Evolutionary conservation across 345 rosid genomes (phyloP).

Genomic region (Salix viminalis): DNA sequence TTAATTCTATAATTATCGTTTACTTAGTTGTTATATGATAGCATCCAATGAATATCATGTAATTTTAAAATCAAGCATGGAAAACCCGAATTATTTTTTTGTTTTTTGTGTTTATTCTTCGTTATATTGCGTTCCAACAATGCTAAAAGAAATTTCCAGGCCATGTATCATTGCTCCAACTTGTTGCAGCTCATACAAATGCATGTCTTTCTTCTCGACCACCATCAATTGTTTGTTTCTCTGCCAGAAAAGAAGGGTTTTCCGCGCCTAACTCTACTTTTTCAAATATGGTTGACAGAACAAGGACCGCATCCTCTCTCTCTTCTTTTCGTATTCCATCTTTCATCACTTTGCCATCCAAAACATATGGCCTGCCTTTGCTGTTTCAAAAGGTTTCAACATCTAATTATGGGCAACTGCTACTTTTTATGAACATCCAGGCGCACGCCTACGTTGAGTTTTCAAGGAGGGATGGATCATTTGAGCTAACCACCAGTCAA

Average conservation of each 20-base stretch:
- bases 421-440: background rate
- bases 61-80: too few species aligned
- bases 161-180: background rate
- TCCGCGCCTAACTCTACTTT: background rate
- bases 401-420: background rate
- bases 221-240: background rate
- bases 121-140: too few species aligned
- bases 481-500: too few species aligned
- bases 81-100: too few species aligned
- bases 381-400: background rate
- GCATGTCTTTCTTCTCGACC: background rate
- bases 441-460: background rate
- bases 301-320: slow-evolving; percentile 1
- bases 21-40: too few species aligned
- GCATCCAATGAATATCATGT: too few species aligned
- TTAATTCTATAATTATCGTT: too few species aligned
- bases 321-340: background rate
- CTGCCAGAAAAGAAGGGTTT: background rate
- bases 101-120: too few species aligned
- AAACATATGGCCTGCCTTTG: background rate
- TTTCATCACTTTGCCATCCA: background rate
- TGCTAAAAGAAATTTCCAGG: background rate
- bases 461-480: background rate
- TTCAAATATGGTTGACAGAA: background rate
- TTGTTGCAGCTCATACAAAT: background rate